Evolutionary conservation across 129 eudicot genomes (phyloP).

Genomic region (Smallanthus sonchifolius): DNA sequence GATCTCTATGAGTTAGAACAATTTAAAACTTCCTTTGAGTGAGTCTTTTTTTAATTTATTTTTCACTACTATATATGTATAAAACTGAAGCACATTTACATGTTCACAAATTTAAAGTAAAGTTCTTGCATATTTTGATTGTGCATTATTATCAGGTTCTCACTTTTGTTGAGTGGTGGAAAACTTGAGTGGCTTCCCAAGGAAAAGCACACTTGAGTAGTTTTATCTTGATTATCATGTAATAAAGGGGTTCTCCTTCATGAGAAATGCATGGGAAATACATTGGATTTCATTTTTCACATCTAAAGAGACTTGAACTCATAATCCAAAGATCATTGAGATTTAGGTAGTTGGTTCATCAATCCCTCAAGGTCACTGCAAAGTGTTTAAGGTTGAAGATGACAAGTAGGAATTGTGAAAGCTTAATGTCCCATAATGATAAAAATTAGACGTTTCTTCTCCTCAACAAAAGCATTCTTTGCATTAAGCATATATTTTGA

Average conservation of each 20-base stretch:
- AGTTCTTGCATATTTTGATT: conserved; percentile 25
- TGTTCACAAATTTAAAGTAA: conserved; percentile 33
- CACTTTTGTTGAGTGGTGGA: conserved; percentile 44
- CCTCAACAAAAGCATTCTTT: conserved; percentile 3
- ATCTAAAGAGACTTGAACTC: not conserved
- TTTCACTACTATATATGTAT: conserved; percentile 2
- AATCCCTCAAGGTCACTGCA: not conserved
- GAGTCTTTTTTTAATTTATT: not conserved
- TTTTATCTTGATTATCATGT: conserved; percentile 47
- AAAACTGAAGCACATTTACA: conserved; percentile 19
- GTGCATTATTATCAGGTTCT: conserved; percentile 20
- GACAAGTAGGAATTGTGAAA: not conserved
- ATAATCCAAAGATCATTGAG: not conserved
- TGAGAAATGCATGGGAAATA: conserved; percentile 27
- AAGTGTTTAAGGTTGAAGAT: not conserved
- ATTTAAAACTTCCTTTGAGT: conserved; percentile 1
- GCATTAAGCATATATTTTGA: not conserved
- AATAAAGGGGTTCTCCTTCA: conserved; percentile 20
- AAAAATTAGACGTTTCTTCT: not conserved
- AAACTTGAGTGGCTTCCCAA: conserved; percentile 43
- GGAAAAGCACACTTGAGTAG: conserved; percentile 61
- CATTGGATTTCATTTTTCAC: conserved; percentile 17
- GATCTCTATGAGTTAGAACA: conserved; percentile 18
- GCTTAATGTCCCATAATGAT: not conserved
- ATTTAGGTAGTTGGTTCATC: not conserved